Evolutionary conservation across 495 filamentous ascomycete genomes (phyloP).

Genomic region (Talaromyces wortmannii): DNA sequence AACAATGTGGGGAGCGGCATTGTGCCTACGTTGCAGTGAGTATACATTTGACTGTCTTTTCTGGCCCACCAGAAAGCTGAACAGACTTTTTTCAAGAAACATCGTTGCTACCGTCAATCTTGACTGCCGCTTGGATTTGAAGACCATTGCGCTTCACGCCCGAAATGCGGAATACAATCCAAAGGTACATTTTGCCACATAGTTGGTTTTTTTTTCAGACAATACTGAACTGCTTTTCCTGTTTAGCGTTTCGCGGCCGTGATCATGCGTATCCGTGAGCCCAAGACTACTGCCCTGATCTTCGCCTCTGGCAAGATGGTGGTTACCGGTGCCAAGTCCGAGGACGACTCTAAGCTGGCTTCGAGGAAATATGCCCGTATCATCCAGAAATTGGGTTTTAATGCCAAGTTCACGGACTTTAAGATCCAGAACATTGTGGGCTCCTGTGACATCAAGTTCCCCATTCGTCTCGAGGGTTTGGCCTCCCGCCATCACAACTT

Average conservation of each 20-base stretch:
- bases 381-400: conserved; percentile 99
- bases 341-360: conserved; percentile 95
- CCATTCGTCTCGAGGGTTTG: conserved; percentile 92
- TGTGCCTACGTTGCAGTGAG: conserved; percentile 97
- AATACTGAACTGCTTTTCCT: conserved; percentile 37
- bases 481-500: conserved; percentile 97
- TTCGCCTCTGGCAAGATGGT: conserved; percentile 99
- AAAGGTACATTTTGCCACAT: conserved; percentile 61
- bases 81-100: conserved; percentile 70
- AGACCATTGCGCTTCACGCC: conserved; percentile 98
- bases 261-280: conserved; percentile 99
- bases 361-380: conserved; percentile 98
- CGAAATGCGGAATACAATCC: conserved; percentile 98
- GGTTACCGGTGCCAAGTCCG: conserved; percentile 96
- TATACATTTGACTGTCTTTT: conserved; percentile 50
- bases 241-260: conserved; percentile 97
- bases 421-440: conserved; percentile 99
- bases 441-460: conserved; percentile 98
- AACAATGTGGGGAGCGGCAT: conserved; percentile 78
- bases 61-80: conserved; percentile 41
- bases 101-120: conserved; percentile 99
- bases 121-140: conserved; percentile 94
- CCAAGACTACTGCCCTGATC: conserved; percentile 96
- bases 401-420: conserved; percentile 99
- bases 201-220: conserved; percentile 31